phyloP scores from a whole-genome alignment of 257 asterid species.

The Rehmannia glutinosa region DNA sequence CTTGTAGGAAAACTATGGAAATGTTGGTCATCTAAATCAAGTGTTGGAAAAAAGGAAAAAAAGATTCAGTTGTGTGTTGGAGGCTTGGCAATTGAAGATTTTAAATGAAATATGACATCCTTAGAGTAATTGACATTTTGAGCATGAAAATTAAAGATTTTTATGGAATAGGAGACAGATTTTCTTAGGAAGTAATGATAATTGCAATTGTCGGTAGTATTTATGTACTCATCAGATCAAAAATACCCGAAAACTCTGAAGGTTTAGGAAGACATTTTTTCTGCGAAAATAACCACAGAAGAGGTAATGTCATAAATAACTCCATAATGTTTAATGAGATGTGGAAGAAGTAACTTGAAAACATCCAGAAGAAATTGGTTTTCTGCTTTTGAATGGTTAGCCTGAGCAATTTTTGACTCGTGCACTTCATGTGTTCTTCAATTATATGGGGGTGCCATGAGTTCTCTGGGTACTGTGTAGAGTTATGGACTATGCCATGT shows the following conservation, averaged over 20 bases:
- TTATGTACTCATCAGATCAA: too few relatives aligned
- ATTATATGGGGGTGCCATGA: neutral
- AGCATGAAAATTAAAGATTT: neutral
- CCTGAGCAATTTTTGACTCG: neutral
- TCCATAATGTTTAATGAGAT: neutral
- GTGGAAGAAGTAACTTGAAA: neutral
- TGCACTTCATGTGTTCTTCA: neutral
- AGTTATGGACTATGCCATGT: slow-evolving; percentile 1
- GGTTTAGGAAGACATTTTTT: too few relatives aligned
- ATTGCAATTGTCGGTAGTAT: neutral
- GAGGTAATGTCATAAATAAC: neutral
- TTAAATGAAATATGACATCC: neutral
- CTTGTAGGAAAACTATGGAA: neutral
- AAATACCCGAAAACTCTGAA: too few relatives aligned
- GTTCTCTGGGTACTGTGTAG: neutral
- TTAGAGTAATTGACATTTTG: neutral
- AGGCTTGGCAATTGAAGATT: neutral
- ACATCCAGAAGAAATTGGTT: too few relatives aligned
- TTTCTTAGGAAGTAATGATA: neutral
- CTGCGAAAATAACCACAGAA: too few relatives aligned
- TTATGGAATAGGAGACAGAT: neutral
- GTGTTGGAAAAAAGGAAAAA: neutral
- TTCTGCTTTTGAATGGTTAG: neutral
- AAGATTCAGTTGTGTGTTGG: neutral
- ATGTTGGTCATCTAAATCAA: neutral